Percentiles rank a stretch among this genome's conserved stretches.
Conservation (phyloP, 1,284 basidiomycete genomes). For the Trichosporon inkin region DNA sequence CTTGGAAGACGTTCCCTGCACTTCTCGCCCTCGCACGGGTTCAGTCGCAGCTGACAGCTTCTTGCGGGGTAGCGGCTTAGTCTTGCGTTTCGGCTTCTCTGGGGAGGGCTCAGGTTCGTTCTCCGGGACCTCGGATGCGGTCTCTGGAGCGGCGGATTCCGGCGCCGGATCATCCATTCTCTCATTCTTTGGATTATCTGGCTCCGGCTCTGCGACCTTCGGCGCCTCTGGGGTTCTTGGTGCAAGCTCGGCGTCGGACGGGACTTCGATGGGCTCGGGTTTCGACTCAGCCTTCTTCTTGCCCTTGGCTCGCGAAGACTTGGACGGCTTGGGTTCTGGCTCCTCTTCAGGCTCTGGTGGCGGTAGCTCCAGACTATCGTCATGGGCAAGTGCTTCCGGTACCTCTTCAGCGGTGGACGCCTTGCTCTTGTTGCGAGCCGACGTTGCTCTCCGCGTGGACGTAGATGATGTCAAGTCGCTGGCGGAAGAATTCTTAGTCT, state of each 20-base stretch:
- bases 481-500: not conserved
- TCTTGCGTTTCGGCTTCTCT: constrained; percentile 12
- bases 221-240: not conserved
- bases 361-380: not conserved
- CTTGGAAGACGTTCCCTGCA: not conserved
- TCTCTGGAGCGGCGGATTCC: not conserved
- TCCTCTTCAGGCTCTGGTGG: not conserved
- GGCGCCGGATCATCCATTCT: constrained; percentile 5
- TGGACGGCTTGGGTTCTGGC: constrained; percentile 4
- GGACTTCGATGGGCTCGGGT: not conserved
- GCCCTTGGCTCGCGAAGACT: constrained; percentile 3
- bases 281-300: constrained; percentile 7
- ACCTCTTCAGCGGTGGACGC: constrained; percentile 10
- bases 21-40: not conserved
- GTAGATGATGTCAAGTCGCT: not conserved
- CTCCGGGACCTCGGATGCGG: not conserved
- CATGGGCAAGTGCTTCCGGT: not conserved
- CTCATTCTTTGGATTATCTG: not conserved
- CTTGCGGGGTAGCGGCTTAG: constrained; percentile 22
- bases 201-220: constrained; percentile 11
- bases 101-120: not conserved
- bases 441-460: constrained; percentile 2
- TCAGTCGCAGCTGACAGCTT: constrained; percentile 1
- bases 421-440: constrained; percentile 4
- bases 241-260: not conserved